Conservation (phyloP, 148 eudicot genomes). For the Cornus florida region DNA sequence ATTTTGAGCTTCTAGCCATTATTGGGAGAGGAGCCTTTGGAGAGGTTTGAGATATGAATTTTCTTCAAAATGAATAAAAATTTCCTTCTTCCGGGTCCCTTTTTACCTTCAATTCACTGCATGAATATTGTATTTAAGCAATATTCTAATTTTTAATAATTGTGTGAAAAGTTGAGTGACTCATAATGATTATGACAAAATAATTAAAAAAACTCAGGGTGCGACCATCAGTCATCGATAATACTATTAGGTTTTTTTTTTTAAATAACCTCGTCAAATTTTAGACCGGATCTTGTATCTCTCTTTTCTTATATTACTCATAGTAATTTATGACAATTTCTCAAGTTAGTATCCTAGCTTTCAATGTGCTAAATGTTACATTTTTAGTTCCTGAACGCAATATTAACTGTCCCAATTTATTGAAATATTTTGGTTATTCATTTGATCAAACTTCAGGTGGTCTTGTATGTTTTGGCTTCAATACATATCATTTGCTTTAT, state of each 20-base stretch:
- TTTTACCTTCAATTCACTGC: not conserved
- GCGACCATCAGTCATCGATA: not conserved
- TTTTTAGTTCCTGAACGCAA: not conserved
- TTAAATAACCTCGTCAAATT: not conserved
- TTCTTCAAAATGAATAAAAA: constrained; percentile 1
- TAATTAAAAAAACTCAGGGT: not conserved
- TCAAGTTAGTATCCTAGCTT: not conserved
- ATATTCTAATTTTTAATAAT: not conserved
- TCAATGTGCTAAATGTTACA: not conserved
- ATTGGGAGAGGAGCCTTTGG: constrained; percentile 82
- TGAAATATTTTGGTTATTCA: constrained; percentile 1
- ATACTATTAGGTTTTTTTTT: not conserved
- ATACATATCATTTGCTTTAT: not conserved
- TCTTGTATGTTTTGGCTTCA: not conserved
- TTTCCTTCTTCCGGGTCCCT: not conserved
- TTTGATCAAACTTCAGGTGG: not conserved
- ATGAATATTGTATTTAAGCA: not conserved
- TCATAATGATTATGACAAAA: not conserved
- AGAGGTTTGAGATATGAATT: constrained; percentile 38
- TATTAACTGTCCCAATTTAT: not conserved
- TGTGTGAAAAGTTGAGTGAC: not conserved
- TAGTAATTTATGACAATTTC: not conserved
- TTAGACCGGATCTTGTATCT: not conserved
- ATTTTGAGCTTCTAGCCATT: constrained; percentile 55
- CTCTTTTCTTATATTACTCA: not conserved